Base-by-base conservation (phyloP, 2,329 filamentous ascomycete species). In the Anthostomella pinea region DNA sequence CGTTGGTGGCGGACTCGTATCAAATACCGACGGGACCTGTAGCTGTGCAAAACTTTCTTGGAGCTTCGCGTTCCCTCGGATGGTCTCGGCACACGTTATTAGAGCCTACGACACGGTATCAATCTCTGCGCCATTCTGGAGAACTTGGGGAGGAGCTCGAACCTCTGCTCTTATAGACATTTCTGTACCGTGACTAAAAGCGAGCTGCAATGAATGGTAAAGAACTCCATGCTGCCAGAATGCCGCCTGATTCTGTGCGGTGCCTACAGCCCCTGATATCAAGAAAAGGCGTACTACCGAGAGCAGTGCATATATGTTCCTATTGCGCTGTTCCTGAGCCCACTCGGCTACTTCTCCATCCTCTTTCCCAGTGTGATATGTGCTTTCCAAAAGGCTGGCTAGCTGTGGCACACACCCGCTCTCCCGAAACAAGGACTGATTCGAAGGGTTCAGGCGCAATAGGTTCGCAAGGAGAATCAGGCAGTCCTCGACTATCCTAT, bases 371-470 rank as follows among this genome's bases (percentile, higher is more conserved):
- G 73, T 69, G 49, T 74, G 65, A 43, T 75, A 68, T 35, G 75
- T 70, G 46, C 76, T 72, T 53, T 76, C 73, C 14, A 95, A 69
- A 21, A 97, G 69, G 23, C 75, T 75, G 11, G 82, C 75, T 30
- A 96, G 69, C 49, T 81, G 83, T 15, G 77, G 73, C 10, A 95
- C 80, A 55, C 84, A 90, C 1, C 88, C 89, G 28, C 87, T 91
- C 60, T 98, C 93, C 38, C 91, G 79, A 61, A 98, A 97, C 38
- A 91, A 81, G 8, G 88, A 87, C 62, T 98, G 93, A 56, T 98
- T 98, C 2, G 90, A 93, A 2, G 82, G 70, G 58, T 97, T 97
- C 52, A 89, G 77, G 21, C 85, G 80, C 18, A 98, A 70, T 9
- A 98, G 76, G 59, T 97, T 97, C 26, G 89, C 88, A 31, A 97